Evolutionary conservation across 2,329 filamentous ascomycete genomes (phyloP), one percentile per base, ranked within the genome.

Genomic region (Stachybotrys elegans): DNA sequence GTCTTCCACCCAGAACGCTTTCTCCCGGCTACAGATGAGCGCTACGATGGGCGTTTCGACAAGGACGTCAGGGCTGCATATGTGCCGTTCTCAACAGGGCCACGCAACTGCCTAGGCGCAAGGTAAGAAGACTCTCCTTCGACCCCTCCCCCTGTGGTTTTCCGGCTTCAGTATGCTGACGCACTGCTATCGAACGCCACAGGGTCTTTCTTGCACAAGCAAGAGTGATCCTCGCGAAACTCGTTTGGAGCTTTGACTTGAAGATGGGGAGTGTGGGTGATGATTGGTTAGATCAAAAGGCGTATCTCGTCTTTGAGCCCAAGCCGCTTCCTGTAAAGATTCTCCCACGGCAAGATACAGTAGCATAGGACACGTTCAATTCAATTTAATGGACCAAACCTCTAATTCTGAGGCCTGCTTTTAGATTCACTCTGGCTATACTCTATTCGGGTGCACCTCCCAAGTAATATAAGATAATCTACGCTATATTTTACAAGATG

Each of bases 41-140:
- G 31, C 7, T 35, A 35, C n/a, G 57, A 52, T 8, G 13, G 40
- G 2, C 22, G 53, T 1, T 76, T 68, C 47, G 55, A 49, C 2
- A 45, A 38, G 16, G 73, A 78, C 49, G 59, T 58, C 14, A 59
- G 59, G 22, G 63, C 65, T 1, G 64, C 61, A 4, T 56, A 72
- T 21, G 66, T 75, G 51, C 70, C 73, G 0, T 76, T 78, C 41
- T 64, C 66, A 2, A 31, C 69, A 1, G 73, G 75, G 0, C 66
- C 73, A 3, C 57, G 73, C 4, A 72, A 74, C 40, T 78, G 75
- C 44, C 59, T 78, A 19, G 75, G 73, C 3, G 64, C 62, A 49
- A 76, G 74, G 70, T 72, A 57, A 56, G 70, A 9, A n/a, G n/a
- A n/a, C n/a, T 35, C n/a, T 29, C 25, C 9, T 9, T 9, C 9